Percentiles rank a stretch among this genome's conserved stretches.
Evolutionary conservation across 441 rosid genomes (phyloP).

Genomic region (Euphorbia schlechtendalii): DNA sequence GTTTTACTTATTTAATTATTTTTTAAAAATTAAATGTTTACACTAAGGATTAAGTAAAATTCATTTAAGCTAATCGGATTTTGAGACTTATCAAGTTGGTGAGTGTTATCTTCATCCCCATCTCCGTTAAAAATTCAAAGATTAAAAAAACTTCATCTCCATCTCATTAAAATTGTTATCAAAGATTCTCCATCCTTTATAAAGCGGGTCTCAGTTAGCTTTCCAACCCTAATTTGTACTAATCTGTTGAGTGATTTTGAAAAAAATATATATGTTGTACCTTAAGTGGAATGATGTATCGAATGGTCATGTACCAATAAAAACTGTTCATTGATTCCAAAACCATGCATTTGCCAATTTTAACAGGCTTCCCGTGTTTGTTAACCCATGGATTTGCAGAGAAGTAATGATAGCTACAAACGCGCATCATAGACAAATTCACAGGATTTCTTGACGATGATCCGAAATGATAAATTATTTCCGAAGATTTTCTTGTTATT

Average conservation of each 20-base stretch:
- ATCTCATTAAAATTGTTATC: no score
- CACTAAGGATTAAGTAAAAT: no score
- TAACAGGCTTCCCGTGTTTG: constrained; percentile 54
- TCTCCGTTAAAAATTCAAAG: no score
- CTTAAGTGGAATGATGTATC: constrained; percentile 51
- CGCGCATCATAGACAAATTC: constrained; percentile 31
- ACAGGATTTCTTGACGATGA: constrained; percentile 55
- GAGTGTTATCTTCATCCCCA: no score
- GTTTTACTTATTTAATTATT: no score
- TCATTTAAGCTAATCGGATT: no score
- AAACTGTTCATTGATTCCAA: constrained; percentile 47
- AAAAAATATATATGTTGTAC: constrained; percentile 18
- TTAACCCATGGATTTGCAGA: constrained; percentile 50
- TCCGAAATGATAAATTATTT: constrained; percentile 56
- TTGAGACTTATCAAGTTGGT: no score
- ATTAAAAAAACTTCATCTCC: no score
- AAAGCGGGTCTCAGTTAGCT: neutral
- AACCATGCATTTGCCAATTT: constrained; percentile 30
- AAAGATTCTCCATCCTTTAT: no score
- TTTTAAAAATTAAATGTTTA: no score
- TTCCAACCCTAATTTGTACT: neutral
- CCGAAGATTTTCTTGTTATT: constrained; percentile 14
- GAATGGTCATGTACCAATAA: constrained; percentile 51
- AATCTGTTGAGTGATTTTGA: neutral
- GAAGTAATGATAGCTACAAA: constrained; percentile 39